These are phyloP conservation scores for Periconia macrospinosa DNA, from an alignment of 2,329 filamentous ascomycete genomes.

Conservation along the genomic window DNA sequence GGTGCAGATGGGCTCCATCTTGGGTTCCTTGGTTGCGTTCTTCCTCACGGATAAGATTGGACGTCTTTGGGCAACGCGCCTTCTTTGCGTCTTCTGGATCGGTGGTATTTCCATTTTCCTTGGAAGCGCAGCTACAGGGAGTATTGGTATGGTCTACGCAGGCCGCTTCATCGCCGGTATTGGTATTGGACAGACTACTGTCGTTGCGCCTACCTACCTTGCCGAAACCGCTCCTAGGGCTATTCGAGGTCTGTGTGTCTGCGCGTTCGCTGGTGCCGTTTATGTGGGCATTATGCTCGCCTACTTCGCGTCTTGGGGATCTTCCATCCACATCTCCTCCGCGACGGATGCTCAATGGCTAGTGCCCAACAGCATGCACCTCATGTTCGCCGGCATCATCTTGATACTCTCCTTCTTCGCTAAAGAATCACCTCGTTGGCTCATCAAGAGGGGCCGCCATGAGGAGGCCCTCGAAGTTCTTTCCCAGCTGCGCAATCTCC, in stretches of 20 bases:
- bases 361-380: constrained; percentile 72
- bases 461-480: constrained; percentile 63
- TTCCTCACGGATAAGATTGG: constrained; percentile 51
- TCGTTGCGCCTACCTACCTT: constrained; percentile 71
- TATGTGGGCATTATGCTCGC: constrained; percentile 78
- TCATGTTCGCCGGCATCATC: constrained; percentile 76
- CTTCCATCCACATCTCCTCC: constrained; percentile 54
- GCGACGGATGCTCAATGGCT: constrained; percentile 54
- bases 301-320: constrained; percentile 69
- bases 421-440: constrained; percentile 70
- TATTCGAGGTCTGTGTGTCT: constrained; percentile 73
- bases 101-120: constrained; percentile 47
- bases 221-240: constrained; percentile 71
- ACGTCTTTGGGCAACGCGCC: constrained; percentile 47
- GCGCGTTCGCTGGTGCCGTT: constrained; percentile 70
- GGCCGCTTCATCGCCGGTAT: constrained; percentile 68
- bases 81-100: constrained; percentile 46
- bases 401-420: constrained; percentile 70
- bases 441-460: constrained; percentile 65
- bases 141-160: constrained; percentile 59
- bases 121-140: constrained; percentile 37
- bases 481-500: constrained; percentile 62
- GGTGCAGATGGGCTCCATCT: constrained; percentile 78
- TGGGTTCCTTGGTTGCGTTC: constrained; percentile 66
- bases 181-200: constrained; percentile 68